Base-by-base conservation (phyloP, 148 eudicot species). In the Rhododendron williamsianum region DNA sequence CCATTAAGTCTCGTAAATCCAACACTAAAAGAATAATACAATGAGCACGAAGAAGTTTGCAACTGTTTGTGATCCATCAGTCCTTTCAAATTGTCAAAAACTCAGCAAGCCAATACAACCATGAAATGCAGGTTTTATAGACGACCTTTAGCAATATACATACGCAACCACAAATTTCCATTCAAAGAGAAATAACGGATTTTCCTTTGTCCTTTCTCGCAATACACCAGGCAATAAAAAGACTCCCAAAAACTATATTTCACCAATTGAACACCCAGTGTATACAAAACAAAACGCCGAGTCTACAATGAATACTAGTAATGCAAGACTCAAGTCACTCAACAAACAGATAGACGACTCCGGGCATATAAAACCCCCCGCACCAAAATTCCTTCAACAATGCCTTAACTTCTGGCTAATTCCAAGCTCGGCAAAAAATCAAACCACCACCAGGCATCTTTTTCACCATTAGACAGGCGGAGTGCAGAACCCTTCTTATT, bases 331-430 rank as follows among this genome's bases (percentile, higher is more conserved):
- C 45, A 41, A 41, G 45, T 41, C 45, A 41, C 45, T 41, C 69
- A 16, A 81, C 38, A 80, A 80, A 51, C 82, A 80, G 67, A 80
- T 0, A 52, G 43, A 80, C 60, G n/a, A 54, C 83, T 52, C 43
- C 18, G 2, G 74, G 74, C 36, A 11, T 27, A 27, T 10, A 27
- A 12, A 69, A 10, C 16, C 33, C 52, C 81, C 54, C 0, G 33
- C 52, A n/a, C 27, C 81, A 78, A 52, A 63, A 81, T 45, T 63
- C 54, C 78, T 65, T 78, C 63, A 11, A 78, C 48, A 41, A 19
- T 19, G 46, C 23, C 46, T 41, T 3, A 49, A 76, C 11, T 78
- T 84, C 48, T 83, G 85, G 45, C 87, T 51, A 81, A 10, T 69
- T 69, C 84, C 73, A 63, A 25, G 73, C 78, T 4, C 13, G 83